phyloP scores from a whole-genome alignment of 441 rosid species.

The Flueggea neowawraea region DNA sequence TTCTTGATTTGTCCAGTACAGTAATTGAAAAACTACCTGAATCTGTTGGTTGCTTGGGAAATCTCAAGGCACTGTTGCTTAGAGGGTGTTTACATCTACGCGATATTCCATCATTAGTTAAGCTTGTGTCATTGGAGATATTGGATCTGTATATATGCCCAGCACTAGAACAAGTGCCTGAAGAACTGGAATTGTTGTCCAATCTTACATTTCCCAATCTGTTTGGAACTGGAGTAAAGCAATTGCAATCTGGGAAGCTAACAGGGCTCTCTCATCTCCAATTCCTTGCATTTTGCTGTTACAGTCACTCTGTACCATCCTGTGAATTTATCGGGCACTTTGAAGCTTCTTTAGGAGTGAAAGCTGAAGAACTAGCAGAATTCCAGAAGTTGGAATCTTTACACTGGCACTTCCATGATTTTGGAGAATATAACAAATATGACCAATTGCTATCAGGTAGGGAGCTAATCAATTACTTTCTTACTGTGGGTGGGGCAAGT shows the following conservation, averaged over 20 bases:
- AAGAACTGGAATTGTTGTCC: conserved; percentile 15
- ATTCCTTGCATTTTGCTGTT: not conserved
- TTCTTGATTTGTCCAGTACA: conserved; percentile 21
- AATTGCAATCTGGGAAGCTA: conserved; percentile 2
- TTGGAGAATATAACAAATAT: conserved; percentile 12
- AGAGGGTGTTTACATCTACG: not conserved
- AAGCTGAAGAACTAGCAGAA: conserved; percentile 13
- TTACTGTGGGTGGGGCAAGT: not conserved
- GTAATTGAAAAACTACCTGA: conserved; percentile 2
- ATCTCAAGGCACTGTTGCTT: conserved; percentile 15
- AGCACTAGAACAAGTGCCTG: conserved; percentile 10
- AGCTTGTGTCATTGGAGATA: conserved; percentile 8
- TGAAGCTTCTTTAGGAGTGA: not conserved
- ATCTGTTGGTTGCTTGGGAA: conserved; percentile 17
- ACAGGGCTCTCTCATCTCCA: conserved; percentile 7
- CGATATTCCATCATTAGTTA: conserved; percentile 14
- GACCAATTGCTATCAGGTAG: not conserved
- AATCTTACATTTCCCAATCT: conserved; percentile 18
- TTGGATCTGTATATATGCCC: conserved; percentile 10
- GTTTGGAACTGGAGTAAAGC: fast-evolving
- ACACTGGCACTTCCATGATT: conserved; percentile 8
- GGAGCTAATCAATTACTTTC: not conserved
- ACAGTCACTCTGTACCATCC: too few species aligned
- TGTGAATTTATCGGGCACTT: not conserved
- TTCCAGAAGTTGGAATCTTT: conserved; percentile 24